Base-by-base conservation (phyloP, 2,329 filamentous ascomycete genomes). In the Gyromitra esculenta region DNA sequence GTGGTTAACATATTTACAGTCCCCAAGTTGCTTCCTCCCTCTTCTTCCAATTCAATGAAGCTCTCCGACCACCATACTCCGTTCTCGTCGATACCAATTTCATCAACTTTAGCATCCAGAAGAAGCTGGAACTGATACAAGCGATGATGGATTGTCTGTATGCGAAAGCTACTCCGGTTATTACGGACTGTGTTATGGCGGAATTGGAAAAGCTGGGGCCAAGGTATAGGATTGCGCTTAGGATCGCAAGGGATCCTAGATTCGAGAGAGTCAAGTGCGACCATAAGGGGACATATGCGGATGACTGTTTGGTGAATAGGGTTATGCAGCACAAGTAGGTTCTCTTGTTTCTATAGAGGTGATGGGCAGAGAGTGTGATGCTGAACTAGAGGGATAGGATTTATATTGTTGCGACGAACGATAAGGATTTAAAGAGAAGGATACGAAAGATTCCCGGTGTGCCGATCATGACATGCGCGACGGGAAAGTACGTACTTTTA, bases 71-170 rank as follows among this genome's bases (percentile, higher is more conserved):
- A 2, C 93, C 94, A 0, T 96, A 97, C 86, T 87, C 86, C 64
- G 88, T 95, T 73, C 88, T 96, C 8, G 88, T 96, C 82, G 93
- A 97, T 83, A 95, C 93, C 83, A 97, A 97, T 83, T 97, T 97
- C 82, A 88, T 97, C 78, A 93, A 90, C 50, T 94, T 97, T 84
- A 96, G 94, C 0, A 92, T 98, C 1, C 92, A 94, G 84, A 90
- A 91, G 80, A 98, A 99, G 85, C 89, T 98, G 21, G 93, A 94
- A 43, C 86, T 98, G 11, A 87, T 97, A 21, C 91, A 95, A 77
- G 90, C 91, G 1, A 92, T 97, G 86, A 97, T 97, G 93, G 94
- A 97, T 83, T 92, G 92, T 69, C 87, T 99, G 3, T 97, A 94
- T 83, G 95, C 95, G 18, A 96, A 96, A 81, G 96, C 92, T 83